Evolutionary conservation across 2,329 filamentous ascomycete species (phyloP).

Genomic region (Neurospora sp.): DNA sequence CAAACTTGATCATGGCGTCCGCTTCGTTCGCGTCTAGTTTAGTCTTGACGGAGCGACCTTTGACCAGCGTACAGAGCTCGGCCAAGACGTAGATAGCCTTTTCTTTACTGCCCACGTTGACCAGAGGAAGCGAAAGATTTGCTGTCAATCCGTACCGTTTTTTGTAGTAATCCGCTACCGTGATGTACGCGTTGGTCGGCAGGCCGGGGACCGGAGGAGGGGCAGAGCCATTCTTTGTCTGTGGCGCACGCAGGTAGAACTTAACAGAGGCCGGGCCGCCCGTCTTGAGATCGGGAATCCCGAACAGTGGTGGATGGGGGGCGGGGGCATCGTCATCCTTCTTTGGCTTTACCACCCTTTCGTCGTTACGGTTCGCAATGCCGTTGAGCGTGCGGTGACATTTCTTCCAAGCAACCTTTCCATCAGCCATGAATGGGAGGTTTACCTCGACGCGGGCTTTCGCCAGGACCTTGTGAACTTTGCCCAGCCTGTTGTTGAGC

Average conservation of each 20-base stretch:
- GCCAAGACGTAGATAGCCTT: slow-evolving; percentile 57
- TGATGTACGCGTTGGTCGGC: slow-evolving; percentile 17
- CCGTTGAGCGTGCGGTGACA: slow-evolving; percentile 19
- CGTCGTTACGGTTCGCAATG: slow-evolving; percentile 14
- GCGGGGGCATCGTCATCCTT: background rate
- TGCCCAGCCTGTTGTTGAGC: slow-evolving; percentile 13
- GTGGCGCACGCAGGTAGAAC: slow-evolving; percentile 21
- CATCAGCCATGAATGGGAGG: slow-evolving; percentile 11
- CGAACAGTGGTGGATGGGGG: background rate
- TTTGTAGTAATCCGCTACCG: slow-evolving; percentile 35
- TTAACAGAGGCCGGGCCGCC: slow-evolving; percentile 20
- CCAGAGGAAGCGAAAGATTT: slow-evolving; percentile 40
- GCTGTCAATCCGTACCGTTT: slow-evolving; percentile 29
- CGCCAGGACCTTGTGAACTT: slow-evolving; percentile 28
- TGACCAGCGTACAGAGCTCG: slow-evolving; percentile 53
- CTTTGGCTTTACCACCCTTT: background rate
- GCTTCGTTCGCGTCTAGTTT: slow-evolving; percentile 55
- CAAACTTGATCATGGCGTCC: slow-evolving; percentile 59
- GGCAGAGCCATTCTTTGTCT: slow-evolving; percentile 9
- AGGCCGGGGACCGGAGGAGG: slow-evolving; percentile 1
- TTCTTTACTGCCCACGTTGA: slow-evolving; percentile 53
- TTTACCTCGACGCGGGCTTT: slow-evolving; percentile 28
- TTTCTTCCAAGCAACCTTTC: background rate
- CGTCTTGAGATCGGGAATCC: background rate
- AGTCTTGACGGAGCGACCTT: slow-evolving; percentile 53